These are phyloP conservation scores for Sisymbrium irio DNA, from an alignment of 345 rosid species.

Conservation along the genomic window DNA sequence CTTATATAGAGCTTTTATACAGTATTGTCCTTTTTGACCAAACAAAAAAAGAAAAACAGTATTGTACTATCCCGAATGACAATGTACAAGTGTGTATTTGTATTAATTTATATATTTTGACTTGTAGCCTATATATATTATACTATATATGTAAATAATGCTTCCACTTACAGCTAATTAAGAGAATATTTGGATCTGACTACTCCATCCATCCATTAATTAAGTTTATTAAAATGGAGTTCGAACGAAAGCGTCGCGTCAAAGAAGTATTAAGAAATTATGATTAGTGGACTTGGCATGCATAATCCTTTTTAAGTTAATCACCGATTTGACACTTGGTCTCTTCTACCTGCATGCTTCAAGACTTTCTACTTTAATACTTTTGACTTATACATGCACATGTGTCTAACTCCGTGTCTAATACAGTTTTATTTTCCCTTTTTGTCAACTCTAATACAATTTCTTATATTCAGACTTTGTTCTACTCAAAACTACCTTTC, in stretches of 20 bases:
- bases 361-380: conserved; percentile 10
- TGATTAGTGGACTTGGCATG: conserved; percentile 27
- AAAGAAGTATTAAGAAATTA: conserved; percentile 9
- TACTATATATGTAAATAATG: background rate
- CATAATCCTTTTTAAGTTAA: conserved; percentile 18
- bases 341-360: conserved; percentile 9
- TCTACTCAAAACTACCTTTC: background rate
- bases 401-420: conserved; percentile 9
- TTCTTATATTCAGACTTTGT: no score
- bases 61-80: no score
- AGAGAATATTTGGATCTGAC: conserved; percentile 26
- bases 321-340: conserved; percentile 33
- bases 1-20: background rate
- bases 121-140: background rate
- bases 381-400: conserved; percentile 23
- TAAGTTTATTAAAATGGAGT: conserved; percentile 8
- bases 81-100: background rate
- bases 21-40: no score
- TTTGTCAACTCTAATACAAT: background rate
- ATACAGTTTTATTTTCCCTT: background rate
- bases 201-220: background rate
- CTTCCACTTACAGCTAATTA: conserved; percentile 22
- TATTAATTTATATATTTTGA: background rate
- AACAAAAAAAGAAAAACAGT: no score
- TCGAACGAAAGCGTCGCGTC: conserved; percentile 21